Evolutionary conservation across 2,329 filamentous ascomycete species (phyloP).

Genomic region (Nemania abortiva): DNA sequence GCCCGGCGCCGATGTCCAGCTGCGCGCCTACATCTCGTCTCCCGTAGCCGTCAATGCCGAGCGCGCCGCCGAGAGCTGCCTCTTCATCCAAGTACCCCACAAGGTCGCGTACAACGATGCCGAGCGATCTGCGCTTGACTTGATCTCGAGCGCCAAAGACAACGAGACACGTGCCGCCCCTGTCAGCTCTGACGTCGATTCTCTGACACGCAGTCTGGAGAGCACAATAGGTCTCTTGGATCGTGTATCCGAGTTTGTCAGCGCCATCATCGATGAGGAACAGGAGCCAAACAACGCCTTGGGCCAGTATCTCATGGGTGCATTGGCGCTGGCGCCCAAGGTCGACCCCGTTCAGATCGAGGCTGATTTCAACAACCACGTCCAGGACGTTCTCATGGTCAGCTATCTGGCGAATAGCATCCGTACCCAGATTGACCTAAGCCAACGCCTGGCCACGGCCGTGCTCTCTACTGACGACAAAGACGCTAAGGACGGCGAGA

Average conservation of each 20-base stretch:
- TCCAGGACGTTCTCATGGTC: constrained; percentile 98
- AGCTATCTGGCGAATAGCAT: constrained; percentile 99
- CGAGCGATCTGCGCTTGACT: constrained; percentile 76
- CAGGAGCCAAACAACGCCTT: constrained; percentile 88
- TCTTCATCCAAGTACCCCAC: constrained; percentile 97
- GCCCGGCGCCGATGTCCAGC: constrained; percentile 88
- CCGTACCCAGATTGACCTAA: constrained; percentile 97
- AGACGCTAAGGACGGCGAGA: constrained; percentile 61
- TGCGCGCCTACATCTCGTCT: constrained; percentile 93
- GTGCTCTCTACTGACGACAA: constrained; percentile 67
- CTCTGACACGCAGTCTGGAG: constrained; percentile 85
- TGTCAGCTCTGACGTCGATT: constrained; percentile 89
- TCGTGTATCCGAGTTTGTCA: constrained; percentile 90
- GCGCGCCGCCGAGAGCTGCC: constrained; percentile 93
- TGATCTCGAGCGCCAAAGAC: constrained; percentile 85
- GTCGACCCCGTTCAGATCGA: constrained; percentile 92
- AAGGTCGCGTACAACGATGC: constrained; percentile 86
- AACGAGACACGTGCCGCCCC: constrained; percentile 78
- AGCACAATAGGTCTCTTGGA: constrained; percentile 91
- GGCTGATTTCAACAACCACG: constrained; percentile 99
- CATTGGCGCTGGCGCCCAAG: constrained; percentile 92
- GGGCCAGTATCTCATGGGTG: constrained; percentile 95
- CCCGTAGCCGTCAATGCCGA: constrained; percentile 95
- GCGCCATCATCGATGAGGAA: constrained; percentile 93
- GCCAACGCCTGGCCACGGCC: constrained; percentile 90